Conservation (phyloP, 1,284 basidiomycete species). For the Trichosporon ovoides region DNA sequence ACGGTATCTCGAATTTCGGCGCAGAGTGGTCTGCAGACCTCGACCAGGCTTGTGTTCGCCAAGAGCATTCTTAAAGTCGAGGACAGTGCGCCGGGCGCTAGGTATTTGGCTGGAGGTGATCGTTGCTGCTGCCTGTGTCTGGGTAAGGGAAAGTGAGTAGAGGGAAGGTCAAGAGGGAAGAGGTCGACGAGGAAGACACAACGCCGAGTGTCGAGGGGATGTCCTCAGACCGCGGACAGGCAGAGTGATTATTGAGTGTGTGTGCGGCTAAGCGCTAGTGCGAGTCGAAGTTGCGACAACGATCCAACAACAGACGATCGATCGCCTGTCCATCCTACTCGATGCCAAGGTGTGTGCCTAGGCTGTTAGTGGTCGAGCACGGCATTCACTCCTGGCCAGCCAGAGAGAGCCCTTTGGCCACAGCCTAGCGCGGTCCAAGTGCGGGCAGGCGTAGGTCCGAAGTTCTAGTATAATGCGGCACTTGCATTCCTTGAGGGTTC, state of each 20-base stretch:
- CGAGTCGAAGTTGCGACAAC: too few species aligned
- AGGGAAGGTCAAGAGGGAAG: not conserved
- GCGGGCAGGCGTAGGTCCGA: too few species aligned
- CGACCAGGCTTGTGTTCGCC: not conserved
- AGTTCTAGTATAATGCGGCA: too few species aligned
- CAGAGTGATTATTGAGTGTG: not conserved
- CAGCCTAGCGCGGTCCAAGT: too few species aligned
- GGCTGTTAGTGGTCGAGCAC: too few species aligned
- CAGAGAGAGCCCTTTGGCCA: too few species aligned
- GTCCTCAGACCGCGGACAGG: too few species aligned
- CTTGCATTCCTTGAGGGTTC: too few species aligned
- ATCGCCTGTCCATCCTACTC: too few species aligned
- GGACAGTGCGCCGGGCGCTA: not conserved
- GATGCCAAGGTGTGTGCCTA: too few species aligned
- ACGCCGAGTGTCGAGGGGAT: not conserved
- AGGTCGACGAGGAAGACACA: not conserved
- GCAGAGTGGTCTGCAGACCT: not conserved
- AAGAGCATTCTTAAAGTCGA: not conserved
- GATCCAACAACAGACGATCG: too few species aligned
- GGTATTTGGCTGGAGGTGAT: not conserved
- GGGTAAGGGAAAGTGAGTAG: not conserved
- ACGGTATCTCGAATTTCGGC: not conserved
- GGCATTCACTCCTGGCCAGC: too few species aligned
- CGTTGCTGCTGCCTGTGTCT: not conserved
- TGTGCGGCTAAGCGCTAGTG: not conserved